These are phyloP conservation scores for Tulasnella sp. DNA, from an alignment of 768 basidiomycete species.

Conservation along the genomic window DNA sequence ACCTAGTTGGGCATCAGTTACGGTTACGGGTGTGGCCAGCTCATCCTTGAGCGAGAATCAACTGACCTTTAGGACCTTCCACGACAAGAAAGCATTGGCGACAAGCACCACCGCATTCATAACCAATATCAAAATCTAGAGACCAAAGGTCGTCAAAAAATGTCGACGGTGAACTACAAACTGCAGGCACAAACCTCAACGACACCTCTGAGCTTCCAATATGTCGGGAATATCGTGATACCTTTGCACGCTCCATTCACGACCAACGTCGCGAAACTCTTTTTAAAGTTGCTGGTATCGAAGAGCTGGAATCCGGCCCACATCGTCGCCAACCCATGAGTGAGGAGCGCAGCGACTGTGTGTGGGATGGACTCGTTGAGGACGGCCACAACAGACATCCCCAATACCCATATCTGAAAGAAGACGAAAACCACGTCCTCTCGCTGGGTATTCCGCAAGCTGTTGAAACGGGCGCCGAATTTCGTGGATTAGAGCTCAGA, in stretches of 20 bases:
- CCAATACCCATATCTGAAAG: slow-evolving; percentile 73
- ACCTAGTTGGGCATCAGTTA: too few species aligned
- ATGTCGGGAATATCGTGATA: slow-evolving; percentile 44
- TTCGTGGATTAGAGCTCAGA: too few species aligned
- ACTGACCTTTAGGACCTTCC: slow-evolving; percentile 60
- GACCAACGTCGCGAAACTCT: slow-evolving; percentile 44
- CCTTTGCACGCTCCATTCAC: slow-evolving; percentile 54
- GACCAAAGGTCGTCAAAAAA: neutral
- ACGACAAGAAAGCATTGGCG: slow-evolving; percentile 54
- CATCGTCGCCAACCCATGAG: slow-evolving; percentile 59
- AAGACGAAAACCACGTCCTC: slow-evolving; percentile 69
- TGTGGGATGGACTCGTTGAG: slow-evolving; percentile 76
- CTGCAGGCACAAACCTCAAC: slow-evolving; percentile 35
- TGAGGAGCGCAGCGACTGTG: slow-evolving; percentile 56
- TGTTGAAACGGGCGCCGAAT: too few species aligned
- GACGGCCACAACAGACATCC: slow-evolving; percentile 60
- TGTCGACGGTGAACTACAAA: neutral
- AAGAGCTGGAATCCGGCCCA: slow-evolving; percentile 60
- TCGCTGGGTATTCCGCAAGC: slow-evolving; percentile 60
- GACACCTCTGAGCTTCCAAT: slow-evolving; percentile 49
- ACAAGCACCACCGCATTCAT: slow-evolving; percentile 53
- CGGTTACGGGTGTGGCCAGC: too few species aligned
- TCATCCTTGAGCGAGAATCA: too few species aligned
- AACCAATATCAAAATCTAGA: slow-evolving; percentile 42
- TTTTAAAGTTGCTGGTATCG: slow-evolving; percentile 48